These are phyloP conservation scores for Ensete glaucum DNA, from an alignment of 176 grass and related monocot species.

Conservation along the genomic window DNA sequence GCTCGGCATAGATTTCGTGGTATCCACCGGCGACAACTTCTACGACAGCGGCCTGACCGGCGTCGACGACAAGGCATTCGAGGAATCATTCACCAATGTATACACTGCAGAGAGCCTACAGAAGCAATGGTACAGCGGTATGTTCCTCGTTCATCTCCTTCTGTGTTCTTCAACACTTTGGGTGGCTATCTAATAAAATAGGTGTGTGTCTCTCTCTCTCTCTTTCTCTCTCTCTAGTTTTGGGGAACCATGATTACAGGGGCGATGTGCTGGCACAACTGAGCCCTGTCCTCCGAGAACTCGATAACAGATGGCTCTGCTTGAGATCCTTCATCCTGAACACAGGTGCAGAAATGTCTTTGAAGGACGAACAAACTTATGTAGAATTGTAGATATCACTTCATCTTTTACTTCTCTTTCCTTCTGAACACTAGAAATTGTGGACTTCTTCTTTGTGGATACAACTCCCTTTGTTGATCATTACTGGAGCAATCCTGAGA, in stretches of 20 bases:
- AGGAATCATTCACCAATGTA: conserved; percentile 62
- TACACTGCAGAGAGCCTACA: conserved; percentile 72
- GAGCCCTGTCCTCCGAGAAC: conserved; percentile 23
- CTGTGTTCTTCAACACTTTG: background rate
- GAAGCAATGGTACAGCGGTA: conserved; percentile 79
- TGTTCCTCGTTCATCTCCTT: background rate
- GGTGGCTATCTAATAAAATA: conserved; percentile 32
- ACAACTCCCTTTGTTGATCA: conserved; percentile 53
- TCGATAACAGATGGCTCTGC: conserved; percentile 57
- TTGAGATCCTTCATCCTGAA: conserved; percentile 62
- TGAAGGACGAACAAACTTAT: background rate
- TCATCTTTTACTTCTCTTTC: background rate
- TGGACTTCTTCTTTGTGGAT: conserved; percentile 56
- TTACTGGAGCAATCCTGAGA: conserved; percentile 40
- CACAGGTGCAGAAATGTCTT: conserved; percentile 29
- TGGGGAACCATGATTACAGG: conserved; percentile 78
- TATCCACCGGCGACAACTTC: conserved; percentile 79
- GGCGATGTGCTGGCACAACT: conserved; percentile 46
- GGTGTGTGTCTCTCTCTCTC: background rate
- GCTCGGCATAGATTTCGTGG: conserved; percentile 52
- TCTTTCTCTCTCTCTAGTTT: conserved; percentile 26
- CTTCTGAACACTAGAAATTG: conserved; percentile 23
- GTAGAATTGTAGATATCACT: background rate
- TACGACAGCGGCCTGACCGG: conserved; percentile 56
- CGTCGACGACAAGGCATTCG: conserved; percentile 55